A percentile compares a stretch with the other conserved stretches of the same genome.
These are phyloP conservation scores for Lotmaria passim DNA, from an alignment of 208 protist genomes.

Conservation along the genomic window DNA sequence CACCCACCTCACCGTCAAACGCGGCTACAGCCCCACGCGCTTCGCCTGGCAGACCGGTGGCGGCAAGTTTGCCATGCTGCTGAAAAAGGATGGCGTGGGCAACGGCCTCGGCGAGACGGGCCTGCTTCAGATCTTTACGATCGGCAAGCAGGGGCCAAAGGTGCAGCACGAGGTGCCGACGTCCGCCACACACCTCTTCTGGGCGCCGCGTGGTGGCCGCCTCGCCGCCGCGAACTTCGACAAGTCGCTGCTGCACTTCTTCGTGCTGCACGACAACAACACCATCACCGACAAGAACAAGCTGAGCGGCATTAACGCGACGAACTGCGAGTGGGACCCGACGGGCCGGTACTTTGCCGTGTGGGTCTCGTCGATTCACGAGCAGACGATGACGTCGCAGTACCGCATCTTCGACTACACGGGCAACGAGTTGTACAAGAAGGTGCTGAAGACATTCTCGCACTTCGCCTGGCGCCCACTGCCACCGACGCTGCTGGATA, in stretches of 20 bases:
- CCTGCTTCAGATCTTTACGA: slow-evolving; percentile 78
- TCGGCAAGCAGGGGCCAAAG: slow-evolving; percentile 82
- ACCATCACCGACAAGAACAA: slow-evolving; percentile 68
- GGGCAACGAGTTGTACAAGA: slow-evolving; percentile 72
- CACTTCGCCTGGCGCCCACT: slow-evolving; percentile 93
- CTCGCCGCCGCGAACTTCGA: slow-evolving; percentile 81
- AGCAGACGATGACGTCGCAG: slow-evolving; percentile 56
- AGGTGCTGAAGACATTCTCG: slow-evolving; percentile 69
- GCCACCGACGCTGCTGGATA: slow-evolving; percentile 61
- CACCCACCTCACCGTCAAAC: slow-evolving; percentile 74
- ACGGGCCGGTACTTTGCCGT: slow-evolving; percentile 88
- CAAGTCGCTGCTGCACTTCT: slow-evolving; percentile 87
- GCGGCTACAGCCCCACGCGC: slow-evolving; percentile 65
- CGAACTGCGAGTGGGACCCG: slow-evolving; percentile 91
- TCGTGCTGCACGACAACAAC: slow-evolving; percentile 75
- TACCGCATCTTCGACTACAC: slow-evolving; percentile 90
- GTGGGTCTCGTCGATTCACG: slow-evolving; percentile 77
- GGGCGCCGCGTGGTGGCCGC: slow-evolving; percentile 72
- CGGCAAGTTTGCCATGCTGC: slow-evolving; percentile 82
- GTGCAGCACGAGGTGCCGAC: slow-evolving; percentile 66
- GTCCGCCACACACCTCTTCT: slow-evolving; percentile 78
- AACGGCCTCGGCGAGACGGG: slow-evolving; percentile 55
- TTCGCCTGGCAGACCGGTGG: slow-evolving; percentile 89
- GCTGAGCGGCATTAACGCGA: slow-evolving; percentile 53
- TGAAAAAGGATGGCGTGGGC: slow-evolving; percentile 48